Conservation (phyloP, 805 yeast species). For the Wickerhamiella dianesei region DNA sequence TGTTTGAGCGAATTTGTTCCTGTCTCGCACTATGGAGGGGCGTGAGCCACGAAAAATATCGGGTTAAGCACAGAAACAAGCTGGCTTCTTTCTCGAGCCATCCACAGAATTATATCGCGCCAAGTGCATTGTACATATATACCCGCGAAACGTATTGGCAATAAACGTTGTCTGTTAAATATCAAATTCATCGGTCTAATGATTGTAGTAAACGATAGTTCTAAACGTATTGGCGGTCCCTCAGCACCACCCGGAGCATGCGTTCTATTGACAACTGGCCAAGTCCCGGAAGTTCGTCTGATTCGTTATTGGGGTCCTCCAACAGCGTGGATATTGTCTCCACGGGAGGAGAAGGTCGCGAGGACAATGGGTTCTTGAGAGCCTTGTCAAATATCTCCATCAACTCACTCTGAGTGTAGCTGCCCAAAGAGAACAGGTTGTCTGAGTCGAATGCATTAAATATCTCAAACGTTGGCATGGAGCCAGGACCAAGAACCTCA, state of each 20-base stretch:
- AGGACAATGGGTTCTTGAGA: background rate
- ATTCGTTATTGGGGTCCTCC: background rate
- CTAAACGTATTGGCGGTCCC: background rate
- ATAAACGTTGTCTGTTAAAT: too few species aligned
- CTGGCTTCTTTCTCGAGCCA: too few species aligned
- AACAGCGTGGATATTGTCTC: background rate
- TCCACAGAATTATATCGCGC: too few species aligned
- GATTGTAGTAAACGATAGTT: background rate
- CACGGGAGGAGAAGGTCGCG: background rate
- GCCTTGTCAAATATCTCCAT: background rate
- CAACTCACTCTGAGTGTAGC: background rate
- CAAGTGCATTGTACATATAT: too few species aligned
- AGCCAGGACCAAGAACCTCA: constrained; percentile 16
- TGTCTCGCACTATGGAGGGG: too few species aligned
- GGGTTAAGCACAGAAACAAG: too few species aligned
- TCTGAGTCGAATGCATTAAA: background rate
- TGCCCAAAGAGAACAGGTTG: background rate
- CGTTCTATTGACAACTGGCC: background rate
- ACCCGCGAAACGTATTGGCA: too few species aligned
- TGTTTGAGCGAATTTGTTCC: too few species aligned
- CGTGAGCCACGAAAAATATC: too few species aligned
- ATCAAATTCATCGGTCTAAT: too few species aligned
- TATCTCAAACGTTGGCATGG: constrained; percentile 7
- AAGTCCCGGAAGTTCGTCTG: background rate
- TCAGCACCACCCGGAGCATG: background rate